Percentiles rank a stretch among this genome's conserved stretches.
Evolutionary conservation across 164 flowering plant genomes (phyloP).

Genomic region (Annona cherimola): DNA sequence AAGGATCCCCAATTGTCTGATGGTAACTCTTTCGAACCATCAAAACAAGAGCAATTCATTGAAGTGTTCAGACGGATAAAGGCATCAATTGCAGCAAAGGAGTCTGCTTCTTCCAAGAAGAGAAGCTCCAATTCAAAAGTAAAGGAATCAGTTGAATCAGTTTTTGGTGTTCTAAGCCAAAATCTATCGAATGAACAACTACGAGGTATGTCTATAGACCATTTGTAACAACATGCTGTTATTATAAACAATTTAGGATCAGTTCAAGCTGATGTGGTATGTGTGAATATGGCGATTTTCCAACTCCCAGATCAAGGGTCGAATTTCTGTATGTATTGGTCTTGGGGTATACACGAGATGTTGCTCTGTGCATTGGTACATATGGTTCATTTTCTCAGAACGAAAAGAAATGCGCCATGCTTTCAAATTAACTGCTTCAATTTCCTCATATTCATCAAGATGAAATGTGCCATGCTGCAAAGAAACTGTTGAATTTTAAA

Average conservation of each 20-base stretch:
- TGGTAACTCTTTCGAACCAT: slow-evolving; percentile 18
- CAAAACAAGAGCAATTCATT: slow-evolving; percentile 46
- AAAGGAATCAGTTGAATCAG: slow-evolving; percentile 33
- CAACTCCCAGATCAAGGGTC: not conserved
- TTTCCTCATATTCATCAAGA: not conserved
- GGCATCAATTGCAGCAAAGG: slow-evolving; percentile 50
- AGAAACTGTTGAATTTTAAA: not conserved
- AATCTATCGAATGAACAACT: slow-evolving; percentile 26
- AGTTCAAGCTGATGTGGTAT: too few species aligned
- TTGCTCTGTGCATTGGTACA: not conserved
- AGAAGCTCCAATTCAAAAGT: slow-evolving; percentile 20
- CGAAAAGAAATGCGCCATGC: not conserved
- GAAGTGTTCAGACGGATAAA: slow-evolving; percentile 54
- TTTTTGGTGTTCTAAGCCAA: slow-evolving; percentile 35
- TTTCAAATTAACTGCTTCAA: not conserved
- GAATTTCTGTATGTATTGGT: too few species aligned
- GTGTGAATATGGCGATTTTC: too few species aligned
- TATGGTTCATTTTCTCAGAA: not conserved
- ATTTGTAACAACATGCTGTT: not conserved
- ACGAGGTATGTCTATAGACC: slow-evolving; percentile 24
- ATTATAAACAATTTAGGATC: not conserved
- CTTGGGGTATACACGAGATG: too few species aligned
- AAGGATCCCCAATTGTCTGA: slow-evolving; percentile 17
- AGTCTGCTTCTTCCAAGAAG: slow-evolving; percentile 21
- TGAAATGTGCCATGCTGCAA: too few species aligned